Base-by-base conservation (phyloP, 2,329 filamentous ascomycete genomes). In the Aspergillus sp. region DNA sequence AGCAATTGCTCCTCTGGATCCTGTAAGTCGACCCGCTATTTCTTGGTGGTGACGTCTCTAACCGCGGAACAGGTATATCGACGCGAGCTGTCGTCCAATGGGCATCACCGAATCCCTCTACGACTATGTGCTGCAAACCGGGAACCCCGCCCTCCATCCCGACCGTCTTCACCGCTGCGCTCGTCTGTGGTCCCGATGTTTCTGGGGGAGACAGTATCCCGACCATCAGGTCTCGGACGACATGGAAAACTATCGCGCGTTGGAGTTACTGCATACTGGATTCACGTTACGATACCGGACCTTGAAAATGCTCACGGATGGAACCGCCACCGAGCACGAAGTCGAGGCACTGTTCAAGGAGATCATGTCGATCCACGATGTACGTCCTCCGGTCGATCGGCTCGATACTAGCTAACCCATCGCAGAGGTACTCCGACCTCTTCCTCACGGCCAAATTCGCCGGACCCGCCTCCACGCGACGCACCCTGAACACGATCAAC, bases 141-240 rank as follows among this genome's bases (percentile, higher is more conserved):
- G 61, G 3, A 69, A 70, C 20, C 62, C 61, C 7, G 65, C 66
- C 11, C 46, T 70, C 2, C 62, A 68, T 42, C 70, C 66, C 6
- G 70, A 71, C 49, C 65, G 61, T 51, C 61, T 71, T 5, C 62
- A 69, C 51, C 67, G 62, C 44, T 67, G 65, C 45, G 68, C 68
- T 13, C 67, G 68, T 21, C 59, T 71, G 20, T 71, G 68, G 68
- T 65, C 65, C 1, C 62, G 68, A 31, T 71, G 68, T 47, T 67
- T 70, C 41, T 72, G 67, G 67, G 69, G 68, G 2, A 58, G 67
- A 14, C 64, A 67, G 23, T 72, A 72, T 46, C 70, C 70, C 0
- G 66, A 69, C n/a, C 60, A 64, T 16, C 64, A 72, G 51, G 63
- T 71, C 2, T 54, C 71, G n/a, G 70, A 72, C 47, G 69, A 72